phyloP scores from a whole-genome alignment of 345 rosid species.

The Euphorbia lathyris region DNA sequence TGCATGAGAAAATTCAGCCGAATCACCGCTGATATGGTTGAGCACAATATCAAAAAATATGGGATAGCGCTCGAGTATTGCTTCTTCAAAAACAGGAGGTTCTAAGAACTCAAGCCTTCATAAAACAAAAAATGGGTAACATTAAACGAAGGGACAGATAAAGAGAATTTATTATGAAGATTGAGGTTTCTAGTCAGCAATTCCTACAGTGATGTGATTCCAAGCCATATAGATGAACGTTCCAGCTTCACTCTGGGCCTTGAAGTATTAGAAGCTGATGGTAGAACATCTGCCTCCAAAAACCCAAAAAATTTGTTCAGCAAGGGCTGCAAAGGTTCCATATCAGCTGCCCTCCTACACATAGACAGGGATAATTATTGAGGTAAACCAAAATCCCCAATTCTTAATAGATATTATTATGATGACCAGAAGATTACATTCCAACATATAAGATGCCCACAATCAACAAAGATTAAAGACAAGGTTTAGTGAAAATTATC shows the following conservation, averaged over 20 bases:
- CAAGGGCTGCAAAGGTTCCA: constrained; percentile 93
- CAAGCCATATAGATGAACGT: constrained; percentile 80
- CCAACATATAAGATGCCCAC: background rate
- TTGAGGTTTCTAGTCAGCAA: constrained; percentile 25
- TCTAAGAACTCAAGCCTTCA: constrained; percentile 93
- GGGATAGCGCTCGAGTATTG: constrained; percentile 87
- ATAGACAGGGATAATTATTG: constrained; percentile 24
- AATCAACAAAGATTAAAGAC: background rate
- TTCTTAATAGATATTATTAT: background rate
- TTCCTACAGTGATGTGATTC: constrained; percentile 88
- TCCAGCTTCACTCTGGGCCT: constrained; percentile 74
- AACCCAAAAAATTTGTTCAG: constrained; percentile 67
- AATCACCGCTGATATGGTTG: constrained; percentile 84
- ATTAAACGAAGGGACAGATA: constrained; percentile 1
- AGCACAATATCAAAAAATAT: constrained; percentile 89
- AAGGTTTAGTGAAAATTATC: background rate
- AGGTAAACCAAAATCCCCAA: background rate
- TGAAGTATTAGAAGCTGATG: constrained; percentile 49
- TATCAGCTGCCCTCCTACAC: constrained; percentile 73
- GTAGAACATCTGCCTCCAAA: constrained; percentile 77
- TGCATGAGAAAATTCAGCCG: constrained; percentile 84
- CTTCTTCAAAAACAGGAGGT: constrained; percentile 95
- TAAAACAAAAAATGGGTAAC: constrained; percentile 17
- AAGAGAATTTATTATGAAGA: constrained; percentile 9
- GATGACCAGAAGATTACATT: background rate